Percentiles rank a stretch among this genome's conserved stretches.
Conservation (phyloP, 768 basidiomycete genomes). For the Pleurotus giganteus region DNA sequence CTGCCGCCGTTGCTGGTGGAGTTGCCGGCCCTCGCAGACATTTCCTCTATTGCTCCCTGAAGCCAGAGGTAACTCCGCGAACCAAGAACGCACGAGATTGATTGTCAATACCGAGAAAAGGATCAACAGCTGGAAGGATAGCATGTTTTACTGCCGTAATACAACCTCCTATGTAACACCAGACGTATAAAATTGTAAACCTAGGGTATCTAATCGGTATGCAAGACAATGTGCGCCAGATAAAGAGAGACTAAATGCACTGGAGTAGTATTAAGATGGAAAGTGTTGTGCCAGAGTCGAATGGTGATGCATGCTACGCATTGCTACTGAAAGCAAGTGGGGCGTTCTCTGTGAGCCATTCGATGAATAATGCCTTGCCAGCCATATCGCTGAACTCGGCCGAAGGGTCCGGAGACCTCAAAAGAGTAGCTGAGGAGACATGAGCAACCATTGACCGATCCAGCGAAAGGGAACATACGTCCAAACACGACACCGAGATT, state of each 20-base stretch:
- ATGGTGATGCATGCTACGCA: background rate
- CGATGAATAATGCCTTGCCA: slow-evolving; percentile 88
- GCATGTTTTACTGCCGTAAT: background rate
- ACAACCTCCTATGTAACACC: background rate
- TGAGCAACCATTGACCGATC: background rate
- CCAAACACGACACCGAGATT: slow-evolving; percentile 98
- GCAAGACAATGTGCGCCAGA: background rate
- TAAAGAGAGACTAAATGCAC: background rate
- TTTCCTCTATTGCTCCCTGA: slow-evolving; percentile 80
- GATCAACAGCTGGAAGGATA: background rate
- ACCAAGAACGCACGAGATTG: slow-evolving; percentile 15
- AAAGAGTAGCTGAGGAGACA: slow-evolving; percentile 74
- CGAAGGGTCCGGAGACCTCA: slow-evolving; percentile 82
- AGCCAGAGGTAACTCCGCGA: slow-evolving; percentile 53
- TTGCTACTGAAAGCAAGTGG: slow-evolving; percentile 43
- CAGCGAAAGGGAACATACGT: slow-evolving; percentile 57
- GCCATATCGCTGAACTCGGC: slow-evolving; percentile 98
- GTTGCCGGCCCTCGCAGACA: slow-evolving; percentile 75
- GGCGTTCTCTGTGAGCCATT: slow-evolving; percentile 94
- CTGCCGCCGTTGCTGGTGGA: slow-evolving; percentile 58
- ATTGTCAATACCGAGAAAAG: background rate
- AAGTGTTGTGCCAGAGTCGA: background rate
- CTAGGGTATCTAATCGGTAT: slow-evolving; percentile 8
- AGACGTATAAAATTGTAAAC: slow-evolving; percentile 4
- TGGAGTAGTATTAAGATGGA: background rate